Base-by-base conservation (phyloP, 139 green algal species). In the Eudorina sp. region DNA sequence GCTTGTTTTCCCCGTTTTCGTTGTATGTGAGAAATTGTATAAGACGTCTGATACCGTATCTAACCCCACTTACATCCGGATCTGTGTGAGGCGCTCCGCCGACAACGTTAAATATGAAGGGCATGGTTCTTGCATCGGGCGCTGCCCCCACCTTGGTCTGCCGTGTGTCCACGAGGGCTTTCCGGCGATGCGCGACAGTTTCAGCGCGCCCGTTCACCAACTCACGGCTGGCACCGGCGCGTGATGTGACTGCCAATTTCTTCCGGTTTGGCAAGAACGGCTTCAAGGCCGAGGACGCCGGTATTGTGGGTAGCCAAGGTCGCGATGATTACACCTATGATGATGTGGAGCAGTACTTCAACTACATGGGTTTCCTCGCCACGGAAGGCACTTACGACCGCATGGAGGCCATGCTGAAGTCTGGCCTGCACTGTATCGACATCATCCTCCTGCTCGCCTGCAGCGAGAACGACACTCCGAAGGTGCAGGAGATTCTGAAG, bases 311-410 rank as follows among this genome's bases (percentile, higher is more conserved):
- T 60, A 92, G 85, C 88, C 93, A 96, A 79, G 34, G 66, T 1
- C 66, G 83, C 4, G 48, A 81, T 4, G 68, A 88, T 18, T 88
- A 82, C 51, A 81, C 36, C 4, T 82, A 78, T 19, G 94, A 95
- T 29, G 97, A 99, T 43, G 96, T 99, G 19, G 95, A 98, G 87
- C 89, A 98, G 53, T 99, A 99, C 91, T 99, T 99, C 91, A 99
- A 99, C 93, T 99, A 99, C 93, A 99, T 98, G 94, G 97, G 97
- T 69, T 84, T 98, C 90, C 94, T 99, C 31, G 97, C 97, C 4
- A 90, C 89, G 4, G 97, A 98, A 94, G 97, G 97, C 48, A 96
- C 90, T 0, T 99, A 99, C 73, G 97, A 99, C 84, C 87, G 93
- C 41, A 94, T 99, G 91, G 87, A 99, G 66, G 84, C 87, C 38